Evolutionary conservation across 257 asterid genomes (phyloP), one percentile per base, ranked within the genome.

Genomic region (Jaltomata sinuosa): DNA sequence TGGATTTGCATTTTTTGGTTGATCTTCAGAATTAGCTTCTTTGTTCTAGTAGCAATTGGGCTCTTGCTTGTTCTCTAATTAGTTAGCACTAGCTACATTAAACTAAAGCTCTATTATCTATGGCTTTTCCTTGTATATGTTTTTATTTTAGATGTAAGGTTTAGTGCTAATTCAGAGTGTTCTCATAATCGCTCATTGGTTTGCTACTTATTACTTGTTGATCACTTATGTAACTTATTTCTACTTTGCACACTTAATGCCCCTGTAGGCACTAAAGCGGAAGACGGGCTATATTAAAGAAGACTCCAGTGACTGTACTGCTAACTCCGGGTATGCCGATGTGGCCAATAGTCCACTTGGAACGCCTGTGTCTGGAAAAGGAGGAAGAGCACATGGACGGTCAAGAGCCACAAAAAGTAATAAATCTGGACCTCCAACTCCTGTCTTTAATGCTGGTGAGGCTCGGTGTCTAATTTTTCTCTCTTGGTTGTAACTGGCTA

Each of bases 351-450:
- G 95, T 85, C 94, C 98, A 57, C 85, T 92, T 34, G 86, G 87
- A 27, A 92, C 97, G 16, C 97, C 98, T 69, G 97, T 92, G 78
- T 92, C 97, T 65, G 93, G 79, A 55, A 93, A 94, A 90, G 97
- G 94, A 50, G 98, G 94, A 85, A 93, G 91, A 88, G 54, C 85
- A 25, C 83, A 80, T 83, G 88, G 90, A 65, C 93, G 95, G 85
- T 89, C 97, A 68, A 97, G 83, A 90, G 91, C 79, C 72, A 89
- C 93, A 80, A 97, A 91, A 88, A 92, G 86, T 85, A 89, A 85
- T 87, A 87, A 83, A 86, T 87, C 97, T 84, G 86, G 83, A 45
- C 94, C 96, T 80, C 90, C 93, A 79, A 93, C 94, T 34, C 96
- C 98, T n/a, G 54, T 87, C 27, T 83, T 93, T 42, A 90, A 89